These are phyloP conservation scores for Cairneyella variabilis DNA, from an alignment of 495 filamentous ascomycete genomes.

Conservation along the genomic window DNA sequence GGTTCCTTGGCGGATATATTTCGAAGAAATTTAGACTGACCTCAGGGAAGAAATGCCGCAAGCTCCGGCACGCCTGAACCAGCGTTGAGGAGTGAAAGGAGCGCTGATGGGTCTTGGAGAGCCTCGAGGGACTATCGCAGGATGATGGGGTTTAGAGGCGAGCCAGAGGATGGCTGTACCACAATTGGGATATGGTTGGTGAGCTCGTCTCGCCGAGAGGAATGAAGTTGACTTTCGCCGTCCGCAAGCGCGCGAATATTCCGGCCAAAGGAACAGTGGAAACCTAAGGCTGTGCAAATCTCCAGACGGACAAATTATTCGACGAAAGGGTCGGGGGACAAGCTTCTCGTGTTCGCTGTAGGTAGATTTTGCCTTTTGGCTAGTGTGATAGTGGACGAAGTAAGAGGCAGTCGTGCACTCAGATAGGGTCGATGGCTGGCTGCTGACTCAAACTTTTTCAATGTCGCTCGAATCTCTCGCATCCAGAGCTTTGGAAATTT, in stretches of 20 bases:
- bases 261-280: too few relatives aligned
- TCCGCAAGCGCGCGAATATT: not conserved
- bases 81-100: not conserved
- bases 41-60: slow-evolving; percentile 6
- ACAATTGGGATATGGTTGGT: too few relatives aligned
- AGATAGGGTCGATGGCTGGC: not conserved
- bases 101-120: not conserved
- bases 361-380: not conserved
- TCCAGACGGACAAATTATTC: too few relatives aligned
- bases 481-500: too few relatives aligned
- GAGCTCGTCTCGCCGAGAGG: too few relatives aligned
- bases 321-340: not conserved
- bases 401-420: not conserved
- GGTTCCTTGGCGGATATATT: slow-evolving; percentile 7
- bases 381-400: not conserved
- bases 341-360: not conserved
- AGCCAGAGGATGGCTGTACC: too few relatives aligned
- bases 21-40: slow-evolving; percentile 1
- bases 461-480: too few relatives aligned
- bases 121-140: not conserved
- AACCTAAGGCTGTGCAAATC: too few relatives aligned
- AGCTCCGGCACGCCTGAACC: not conserved
- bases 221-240: not conserved
- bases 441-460: not conserved
- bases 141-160: not conserved